Evolutionary conservation across 169 alveolate species (phyloP).

Genomic region (Cryptosporidium andersoni): DNA sequence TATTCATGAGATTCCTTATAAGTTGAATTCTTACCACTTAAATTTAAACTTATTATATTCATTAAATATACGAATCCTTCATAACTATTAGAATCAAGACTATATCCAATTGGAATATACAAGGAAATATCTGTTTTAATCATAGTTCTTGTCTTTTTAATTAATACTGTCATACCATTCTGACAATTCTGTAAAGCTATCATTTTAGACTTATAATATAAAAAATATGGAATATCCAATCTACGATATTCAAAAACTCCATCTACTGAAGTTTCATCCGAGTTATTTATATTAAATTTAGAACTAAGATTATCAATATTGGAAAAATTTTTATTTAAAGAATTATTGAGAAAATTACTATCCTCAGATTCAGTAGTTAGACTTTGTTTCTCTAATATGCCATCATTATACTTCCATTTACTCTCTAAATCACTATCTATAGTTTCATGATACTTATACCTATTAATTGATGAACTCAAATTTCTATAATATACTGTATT

Average conservation of each 20-base stretch:
- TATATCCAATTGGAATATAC: conserved; percentile 38
- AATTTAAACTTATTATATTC: conserved; percentile 32
- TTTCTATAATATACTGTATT: not conserved
- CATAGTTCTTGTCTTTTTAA: conserved; percentile 40
- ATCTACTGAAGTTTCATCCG: no score
- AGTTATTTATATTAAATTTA: no score
- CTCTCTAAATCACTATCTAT: not conserved
- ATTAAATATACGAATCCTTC: conserved; percentile 51
- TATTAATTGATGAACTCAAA: not conserved
- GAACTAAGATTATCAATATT: no score
- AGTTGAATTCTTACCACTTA: conserved; percentile 17
- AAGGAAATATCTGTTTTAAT: conserved; percentile 49
- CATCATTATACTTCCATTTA: not conserved
- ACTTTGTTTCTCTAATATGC: not conserved
- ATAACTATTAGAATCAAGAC: conserved; percentile 20
- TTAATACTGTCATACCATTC: conserved; percentile 16
- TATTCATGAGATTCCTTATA: conserved; percentile 12
- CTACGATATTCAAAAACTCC: not conserved
- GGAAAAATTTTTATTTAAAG: no score
- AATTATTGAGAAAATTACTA: not conserved
- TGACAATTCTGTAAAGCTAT: conserved; percentile 39
- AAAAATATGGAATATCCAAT: conserved; percentile 10
- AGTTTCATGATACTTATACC: not conserved
- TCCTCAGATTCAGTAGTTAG: not conserved
- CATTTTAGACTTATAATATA: conserved; percentile 12